These are phyloP conservation scores for Diutina rugosa DNA, from an alignment of 1,139 yeast genomes.

Conservation along the genomic window DNA sequence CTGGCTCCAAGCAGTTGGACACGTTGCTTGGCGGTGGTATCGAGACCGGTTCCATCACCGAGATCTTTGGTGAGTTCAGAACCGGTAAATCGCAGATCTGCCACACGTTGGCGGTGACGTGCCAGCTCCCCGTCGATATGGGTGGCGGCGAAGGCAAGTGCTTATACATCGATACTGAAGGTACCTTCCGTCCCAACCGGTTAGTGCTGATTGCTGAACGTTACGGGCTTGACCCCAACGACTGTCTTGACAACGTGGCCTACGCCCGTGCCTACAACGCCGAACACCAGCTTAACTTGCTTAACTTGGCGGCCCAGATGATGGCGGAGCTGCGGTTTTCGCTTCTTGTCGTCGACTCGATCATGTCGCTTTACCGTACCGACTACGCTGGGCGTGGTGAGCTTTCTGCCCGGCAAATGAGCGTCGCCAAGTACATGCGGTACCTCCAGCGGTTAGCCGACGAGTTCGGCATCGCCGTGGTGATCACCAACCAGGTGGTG, in stretches of 20 bases:
- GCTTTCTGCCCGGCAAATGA: slow-evolving; percentile 87
- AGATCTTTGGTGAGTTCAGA: slow-evolving; percentile 92
- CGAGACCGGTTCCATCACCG: slow-evolving; percentile 96
- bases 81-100: slow-evolving; percentile 96
- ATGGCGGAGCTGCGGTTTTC: slow-evolving; percentile 86
- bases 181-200: slow-evolving; percentile 89
- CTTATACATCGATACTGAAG: slow-evolving; percentile 91
- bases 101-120: slow-evolving; percentile 92
- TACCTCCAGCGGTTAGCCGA: slow-evolving; percentile 88
- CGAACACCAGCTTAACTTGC: slow-evolving; percentile 81
- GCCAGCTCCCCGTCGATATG: slow-evolving; percentile 93
- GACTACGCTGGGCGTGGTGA: slow-evolving; percentile 97
- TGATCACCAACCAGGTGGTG: slow-evolving; percentile 96
- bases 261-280: slow-evolving; percentile 96
- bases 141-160: slow-evolving; percentile 99
- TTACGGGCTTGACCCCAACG: slow-evolving; percentile 88
- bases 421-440: slow-evolving; percentile 87
- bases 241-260: slow-evolving; percentile 91
- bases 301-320: slow-evolving; percentile 89
- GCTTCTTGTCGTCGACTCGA: slow-evolving; percentile 81
- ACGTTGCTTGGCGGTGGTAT: slow-evolving; percentile 93
- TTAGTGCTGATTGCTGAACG: slow-evolving; percentile 83
- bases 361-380: slow-evolving; percentile 92
- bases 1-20: slow-evolving; percentile 91
- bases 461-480: slow-evolving; percentile 95